A percentile compares a stretch with the other conserved stretches of the same genome.
Evolutionary conservation across 2,329 filamentous ascomycete genomes (phyloP).

Genomic region (Pestalotiopsis sp.): DNA sequence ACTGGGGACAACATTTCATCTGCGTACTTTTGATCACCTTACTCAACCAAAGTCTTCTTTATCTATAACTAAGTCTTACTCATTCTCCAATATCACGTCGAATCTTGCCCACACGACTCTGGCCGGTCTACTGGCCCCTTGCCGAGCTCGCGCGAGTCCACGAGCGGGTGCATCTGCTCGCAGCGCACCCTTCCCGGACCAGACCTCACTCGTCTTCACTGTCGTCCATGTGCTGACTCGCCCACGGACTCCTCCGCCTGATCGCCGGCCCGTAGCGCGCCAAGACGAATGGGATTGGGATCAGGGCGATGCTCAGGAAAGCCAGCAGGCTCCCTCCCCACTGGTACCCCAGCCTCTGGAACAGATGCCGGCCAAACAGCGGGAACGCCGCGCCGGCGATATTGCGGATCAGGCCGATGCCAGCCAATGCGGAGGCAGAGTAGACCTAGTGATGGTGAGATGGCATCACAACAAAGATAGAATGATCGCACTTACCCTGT

Average conservation of each 20-base stretch:
- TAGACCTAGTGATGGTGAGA: constrained; percentile 29
- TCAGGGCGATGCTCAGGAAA: constrained; percentile 35
- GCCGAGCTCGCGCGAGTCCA: too few relatives aligned
- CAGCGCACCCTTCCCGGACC: neutral
- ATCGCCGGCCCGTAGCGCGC: constrained; percentile 25
- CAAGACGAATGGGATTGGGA: constrained; percentile 35
- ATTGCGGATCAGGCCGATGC: constrained; percentile 41
- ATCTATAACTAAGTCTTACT: too few relatives aligned
- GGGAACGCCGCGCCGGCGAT: constrained; percentile 41
- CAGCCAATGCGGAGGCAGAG: constrained; percentile 43
- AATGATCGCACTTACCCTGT: constrained; percentile 27
- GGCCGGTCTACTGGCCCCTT: too few relatives aligned
- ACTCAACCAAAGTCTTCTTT: too few relatives aligned
- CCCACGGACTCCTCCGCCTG: constrained; percentile 29
- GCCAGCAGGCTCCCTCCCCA: constrained; percentile 39
- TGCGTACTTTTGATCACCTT: too few relatives aligned
- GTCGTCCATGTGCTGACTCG: constrained; percentile 25
- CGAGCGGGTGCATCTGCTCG: neutral
- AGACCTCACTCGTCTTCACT: constrained; percentile 11
- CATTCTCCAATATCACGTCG: too few relatives aligned
- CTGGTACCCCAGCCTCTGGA: constrained; percentile 35
- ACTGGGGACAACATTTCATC: too few relatives aligned
- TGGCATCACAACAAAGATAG: too few relatives aligned
- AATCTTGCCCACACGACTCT: too few relatives aligned
- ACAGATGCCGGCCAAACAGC: constrained; percentile 38